A percentile compares a stretch with the other conserved stretches of the same genome.
Evolutionary conservation across 2,329 filamentous ascomycete species (phyloP).

Genomic region (Alternaria angustiovoidea): DNA sequence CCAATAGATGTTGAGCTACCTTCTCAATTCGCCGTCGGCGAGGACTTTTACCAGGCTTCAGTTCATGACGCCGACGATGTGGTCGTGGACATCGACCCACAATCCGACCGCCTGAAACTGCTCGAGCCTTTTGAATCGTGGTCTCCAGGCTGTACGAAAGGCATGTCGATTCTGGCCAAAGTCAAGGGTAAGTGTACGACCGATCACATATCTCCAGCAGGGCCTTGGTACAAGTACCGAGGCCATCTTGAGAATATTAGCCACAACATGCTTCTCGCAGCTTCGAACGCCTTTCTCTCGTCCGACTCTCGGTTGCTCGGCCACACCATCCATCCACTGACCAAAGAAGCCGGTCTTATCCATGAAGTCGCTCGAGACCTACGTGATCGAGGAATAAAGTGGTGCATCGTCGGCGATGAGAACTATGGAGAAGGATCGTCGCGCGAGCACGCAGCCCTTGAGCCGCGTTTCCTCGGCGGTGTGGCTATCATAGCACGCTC

Average conservation of each 20-base stretch:
- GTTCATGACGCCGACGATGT: slow-evolving; percentile 25
- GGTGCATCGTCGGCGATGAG: slow-evolving; percentile 47
- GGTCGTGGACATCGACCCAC: slow-evolving; percentile 35
- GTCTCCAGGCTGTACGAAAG: slow-evolving; percentile 28
- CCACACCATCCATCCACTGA: slow-evolving; percentile 16
- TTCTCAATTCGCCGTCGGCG: slow-evolving; percentile 28
- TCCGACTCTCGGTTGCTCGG: slow-evolving; percentile 33
- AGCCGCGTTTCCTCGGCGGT: slow-evolving; percentile 36
- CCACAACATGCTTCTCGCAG: slow-evolving; percentile 50
- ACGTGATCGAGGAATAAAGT: slow-evolving; percentile 29
- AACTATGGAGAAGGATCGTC: slow-evolving; percentile 42
- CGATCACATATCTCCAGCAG: slow-evolving; percentile 52
- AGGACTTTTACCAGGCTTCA: slow-evolving; percentile 38
- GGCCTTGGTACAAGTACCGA: slow-evolving; percentile 50
- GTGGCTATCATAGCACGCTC: slow-evolving; percentile 34
- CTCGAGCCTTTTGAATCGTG: slow-evolving; percentile 33
- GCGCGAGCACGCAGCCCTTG: slow-evolving; percentile 40
- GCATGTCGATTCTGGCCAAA: slow-evolving; percentile 15
- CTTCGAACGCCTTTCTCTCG: slow-evolving; percentile 40
- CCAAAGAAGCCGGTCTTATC: slow-evolving; percentile 27
- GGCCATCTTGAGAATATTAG: slow-evolving; percentile 53
- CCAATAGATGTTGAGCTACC: slow-evolving; percentile 41
- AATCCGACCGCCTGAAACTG: slow-evolving; percentile 37
- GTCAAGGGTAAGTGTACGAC: slow-evolving; percentile 52
- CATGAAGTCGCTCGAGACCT: slow-evolving; percentile 39